A percentile compares a stretch with the other conserved stretches of the same genome.
phyloP scores from a whole-genome alignment of 208 protist species.

The Trypanosoma mega region DNA sequence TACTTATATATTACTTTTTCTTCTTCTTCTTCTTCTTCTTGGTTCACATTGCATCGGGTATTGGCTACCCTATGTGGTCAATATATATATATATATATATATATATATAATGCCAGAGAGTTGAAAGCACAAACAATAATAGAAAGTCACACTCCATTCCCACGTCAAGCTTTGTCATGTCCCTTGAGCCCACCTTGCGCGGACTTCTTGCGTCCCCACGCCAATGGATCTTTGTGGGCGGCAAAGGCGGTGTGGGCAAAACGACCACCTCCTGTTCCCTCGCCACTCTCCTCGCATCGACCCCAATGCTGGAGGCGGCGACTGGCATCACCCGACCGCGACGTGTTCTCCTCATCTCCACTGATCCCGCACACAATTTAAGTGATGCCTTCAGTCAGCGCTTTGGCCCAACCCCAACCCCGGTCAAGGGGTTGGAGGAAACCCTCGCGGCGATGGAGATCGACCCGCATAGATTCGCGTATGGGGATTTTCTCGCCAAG shows the following conservation, averaged over 20 bases:
- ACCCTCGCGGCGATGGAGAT: slow-evolving; percentile 96
- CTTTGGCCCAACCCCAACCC: slow-evolving; percentile 83
- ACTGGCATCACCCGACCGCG: slow-evolving; percentile 32
- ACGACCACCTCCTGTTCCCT: slow-evolving; percentile 93
- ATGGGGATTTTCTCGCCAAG: slow-evolving; percentile 27
- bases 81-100: slow-evolving; percentile 11
- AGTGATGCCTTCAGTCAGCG: slow-evolving; percentile 98
- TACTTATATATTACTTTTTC: no score
- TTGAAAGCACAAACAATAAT: slow-evolving; percentile 18
- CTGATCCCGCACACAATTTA: slow-evolving; percentile 99
- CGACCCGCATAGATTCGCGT: slow-evolving; percentile 54
- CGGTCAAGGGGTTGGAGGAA: slow-evolving; percentile 84
- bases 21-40: slow-evolving; percentile 1
- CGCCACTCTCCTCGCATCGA: slow-evolving; percentile 91
- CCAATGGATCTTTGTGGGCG: slow-evolving; percentile 93
- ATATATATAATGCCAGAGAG: slow-evolving; percentile 14
- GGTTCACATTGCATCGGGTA: no score
- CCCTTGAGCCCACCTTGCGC: slow-evolving; percentile 49
- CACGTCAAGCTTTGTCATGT: slow-evolving; percentile 7
- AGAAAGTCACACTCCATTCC: background rate
- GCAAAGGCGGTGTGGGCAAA: slow-evolving; percentile 99
- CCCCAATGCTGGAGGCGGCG: slow-evolving; percentile 33
- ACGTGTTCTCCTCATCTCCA: slow-evolving; percentile 97
- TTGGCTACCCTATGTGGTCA: no score
- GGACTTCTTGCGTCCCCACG: slow-evolving; percentile 43